Evolutionary conservation across 148 eudicot species (phyloP).

Genomic region (Vaccinium darrowii): DNA sequence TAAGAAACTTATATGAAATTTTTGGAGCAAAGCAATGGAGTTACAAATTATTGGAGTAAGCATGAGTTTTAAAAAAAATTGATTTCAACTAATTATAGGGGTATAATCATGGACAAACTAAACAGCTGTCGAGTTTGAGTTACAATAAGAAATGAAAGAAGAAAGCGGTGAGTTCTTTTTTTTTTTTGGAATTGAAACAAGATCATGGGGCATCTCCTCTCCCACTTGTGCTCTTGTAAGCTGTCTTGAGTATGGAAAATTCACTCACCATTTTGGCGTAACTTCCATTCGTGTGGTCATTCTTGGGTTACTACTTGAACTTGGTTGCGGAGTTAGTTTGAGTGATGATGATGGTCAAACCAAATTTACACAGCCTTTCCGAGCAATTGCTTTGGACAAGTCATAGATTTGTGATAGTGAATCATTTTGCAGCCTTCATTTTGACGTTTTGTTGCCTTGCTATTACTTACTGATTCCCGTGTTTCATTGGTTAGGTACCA

Average conservation of each 20-base stretch:
- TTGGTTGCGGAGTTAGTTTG: not conserved
- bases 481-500: constrained; percentile 65
- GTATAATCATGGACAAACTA: not conserved
- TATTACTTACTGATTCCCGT: constrained; percentile 8
- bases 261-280: not conserved
- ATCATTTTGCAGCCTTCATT: not conserved
- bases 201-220: not conserved
- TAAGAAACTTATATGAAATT: not conserved
- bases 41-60: not conserved
- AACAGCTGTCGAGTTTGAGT: not conserved
- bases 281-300: not conserved
- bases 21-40: not conserved
- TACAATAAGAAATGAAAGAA: not conserved
- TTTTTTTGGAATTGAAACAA: not conserved
- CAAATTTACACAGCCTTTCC: not conserved
- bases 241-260: not conserved
- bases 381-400: not conserved
- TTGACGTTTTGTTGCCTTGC: not conserved
- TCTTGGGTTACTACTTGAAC: not conserved
- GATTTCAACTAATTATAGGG: not conserved
- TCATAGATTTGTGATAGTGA: not conserved
- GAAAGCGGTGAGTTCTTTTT: not conserved
- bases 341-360: not conserved
- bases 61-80: not conserved
- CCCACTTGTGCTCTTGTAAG: not conserved